Conservation (phyloP, 2,329 filamentous ascomycete species). For the Penicillium sp. region DNA sequence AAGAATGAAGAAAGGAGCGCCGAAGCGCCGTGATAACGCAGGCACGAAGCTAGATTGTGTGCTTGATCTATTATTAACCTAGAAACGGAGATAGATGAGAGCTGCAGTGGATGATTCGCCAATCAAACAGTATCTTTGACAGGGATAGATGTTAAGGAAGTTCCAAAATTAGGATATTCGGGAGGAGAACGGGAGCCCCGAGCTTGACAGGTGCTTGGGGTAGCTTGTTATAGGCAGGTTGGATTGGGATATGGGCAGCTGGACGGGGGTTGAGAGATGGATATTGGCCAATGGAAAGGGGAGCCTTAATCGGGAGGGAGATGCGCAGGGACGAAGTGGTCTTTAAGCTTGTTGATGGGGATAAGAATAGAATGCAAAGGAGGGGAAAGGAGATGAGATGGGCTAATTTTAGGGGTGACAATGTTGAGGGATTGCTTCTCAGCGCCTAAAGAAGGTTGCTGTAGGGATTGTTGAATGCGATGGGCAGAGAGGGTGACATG, state of each 20-base stretch:
- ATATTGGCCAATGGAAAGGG: not conserved
- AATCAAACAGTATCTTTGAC: not conserved
- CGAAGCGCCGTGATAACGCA: conserved; percentile 9
- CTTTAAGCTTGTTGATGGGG: not conserved
- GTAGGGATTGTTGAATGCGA: not conserved
- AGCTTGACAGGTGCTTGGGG: not conserved
- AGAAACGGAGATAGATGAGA: not conserved
- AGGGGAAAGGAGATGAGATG: not conserved
- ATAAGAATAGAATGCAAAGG: conserved; percentile 1
- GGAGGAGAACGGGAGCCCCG: not conserved
- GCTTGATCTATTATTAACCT: conserved; percentile 9
- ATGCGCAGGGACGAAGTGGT: not conserved
- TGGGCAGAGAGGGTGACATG: not conserved
- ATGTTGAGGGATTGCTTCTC: not conserved
- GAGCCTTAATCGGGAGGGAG: not conserved
- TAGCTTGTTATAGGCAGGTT: not conserved
- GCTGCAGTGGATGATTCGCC: not conserved
- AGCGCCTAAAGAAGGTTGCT: not conserved
- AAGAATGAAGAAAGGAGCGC: not conserved
- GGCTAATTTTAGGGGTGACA: not conserved
- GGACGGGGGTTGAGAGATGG: not conserved
- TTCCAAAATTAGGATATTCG: not conserved
- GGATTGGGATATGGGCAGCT: not conserved
- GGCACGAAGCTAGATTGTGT: not conserved
- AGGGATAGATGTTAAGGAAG: not conserved